phyloP scores from a whole-genome alignment of 805 yeast species.

The Hanseniaspora guilliermondii region DNA sequence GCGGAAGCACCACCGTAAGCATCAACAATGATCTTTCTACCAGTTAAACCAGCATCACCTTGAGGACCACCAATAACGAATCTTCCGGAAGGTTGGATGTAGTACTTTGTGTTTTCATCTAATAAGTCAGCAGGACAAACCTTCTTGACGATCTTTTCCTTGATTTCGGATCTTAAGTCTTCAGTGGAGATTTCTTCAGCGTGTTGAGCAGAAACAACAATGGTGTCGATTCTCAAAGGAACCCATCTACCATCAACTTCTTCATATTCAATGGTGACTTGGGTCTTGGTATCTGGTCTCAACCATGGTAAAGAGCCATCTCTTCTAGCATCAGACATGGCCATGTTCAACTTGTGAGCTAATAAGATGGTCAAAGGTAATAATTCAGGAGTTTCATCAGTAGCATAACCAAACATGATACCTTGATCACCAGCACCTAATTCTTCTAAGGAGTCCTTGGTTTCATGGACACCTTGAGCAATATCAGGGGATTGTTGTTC shows the following conservation, averaged over 20 bases:
- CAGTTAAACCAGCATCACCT: constrained; percentile 99
- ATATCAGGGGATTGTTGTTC: constrained; percentile 99
- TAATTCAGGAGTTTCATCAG: constrained; percentile 96
- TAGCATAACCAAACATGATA: constrained; percentile 99
- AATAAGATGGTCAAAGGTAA: constrained; percentile 88
- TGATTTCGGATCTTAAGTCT: constrained; percentile 70
- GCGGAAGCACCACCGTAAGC: constrained; percentile 99
- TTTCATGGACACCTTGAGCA: constrained; percentile 92
- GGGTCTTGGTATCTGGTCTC: constrained; percentile 99
- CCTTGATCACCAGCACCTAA: constrained; percentile 99
- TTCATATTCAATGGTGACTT: constrained; percentile 94
- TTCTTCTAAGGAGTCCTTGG: constrained; percentile 89
- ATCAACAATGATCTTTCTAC: constrained; percentile 98
- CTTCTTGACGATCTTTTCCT: constrained; percentile 72
- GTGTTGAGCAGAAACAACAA: constrained; percentile 95
- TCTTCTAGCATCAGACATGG: constrained; percentile 95
- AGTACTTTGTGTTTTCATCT: constrained; percentile 91
- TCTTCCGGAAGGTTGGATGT: constrained; percentile 98
- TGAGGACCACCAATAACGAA: constrained; percentile 99
- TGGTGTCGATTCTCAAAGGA: constrained; percentile 93
- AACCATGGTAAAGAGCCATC: constrained; percentile 89
- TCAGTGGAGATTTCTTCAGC: constrained; percentile 91
- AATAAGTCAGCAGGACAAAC: constrained; percentile 83
- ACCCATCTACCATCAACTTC: constrained; percentile 89
- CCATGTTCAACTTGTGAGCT: constrained; percentile 92